These are phyloP conservation scores for Xylariaceae sp. DNA, from an alignment of 2,329 filamentous ascomycete genomes.

Conservation along the genomic window DNA sequence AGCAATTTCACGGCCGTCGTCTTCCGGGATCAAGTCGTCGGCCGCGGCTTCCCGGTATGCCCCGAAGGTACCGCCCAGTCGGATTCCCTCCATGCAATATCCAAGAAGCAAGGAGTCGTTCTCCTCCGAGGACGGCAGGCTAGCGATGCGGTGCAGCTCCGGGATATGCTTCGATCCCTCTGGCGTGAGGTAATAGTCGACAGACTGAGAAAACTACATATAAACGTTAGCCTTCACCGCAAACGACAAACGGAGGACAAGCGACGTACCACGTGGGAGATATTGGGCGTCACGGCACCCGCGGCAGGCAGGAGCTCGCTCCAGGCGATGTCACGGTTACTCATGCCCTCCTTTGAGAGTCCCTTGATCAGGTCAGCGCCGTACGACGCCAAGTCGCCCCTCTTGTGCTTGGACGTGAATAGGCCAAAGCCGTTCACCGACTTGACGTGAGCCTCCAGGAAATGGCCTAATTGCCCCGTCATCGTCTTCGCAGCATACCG, in stretches of 20 bases:
- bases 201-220: slow-evolving; percentile 62
- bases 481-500: slow-evolving; percentile 48
- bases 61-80: slow-evolving; percentile 60
- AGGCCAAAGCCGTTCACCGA: slow-evolving; percentile 27
- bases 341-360: slow-evolving; percentile 60
- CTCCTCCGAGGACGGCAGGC: slow-evolving; percentile 49
- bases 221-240: slow-evolving; percentile 17
- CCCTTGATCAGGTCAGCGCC: slow-evolving; percentile 63
- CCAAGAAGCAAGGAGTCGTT: slow-evolving; percentile 61
- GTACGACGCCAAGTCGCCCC: slow-evolving; percentile 57
- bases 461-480: slow-evolving; percentile 47
- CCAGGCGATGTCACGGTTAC: slow-evolving; percentile 64
- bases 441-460: slow-evolving; percentile 35
- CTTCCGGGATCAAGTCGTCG: slow-evolving; percentile 44
- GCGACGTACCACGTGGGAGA: slow-evolving; percentile 58
- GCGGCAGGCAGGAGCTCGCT: slow-evolving; percentile 65
- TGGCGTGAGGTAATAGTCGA: slow-evolving; percentile 67
- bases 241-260: not conserved
- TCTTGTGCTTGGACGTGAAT: slow-evolving; percentile 42
- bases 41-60: slow-evolving; percentile 54
- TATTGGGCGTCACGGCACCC: slow-evolving; percentile 63
- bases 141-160: slow-evolving; percentile 58
- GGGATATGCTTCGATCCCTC: slow-evolving; percentile 53
- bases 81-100: slow-evolving; percentile 68
- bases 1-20: slow-evolving; percentile 48